Evolutionary conservation across 257 asterid species (phyloP).

Genomic region (Nicotiana sylvestris): DNA sequence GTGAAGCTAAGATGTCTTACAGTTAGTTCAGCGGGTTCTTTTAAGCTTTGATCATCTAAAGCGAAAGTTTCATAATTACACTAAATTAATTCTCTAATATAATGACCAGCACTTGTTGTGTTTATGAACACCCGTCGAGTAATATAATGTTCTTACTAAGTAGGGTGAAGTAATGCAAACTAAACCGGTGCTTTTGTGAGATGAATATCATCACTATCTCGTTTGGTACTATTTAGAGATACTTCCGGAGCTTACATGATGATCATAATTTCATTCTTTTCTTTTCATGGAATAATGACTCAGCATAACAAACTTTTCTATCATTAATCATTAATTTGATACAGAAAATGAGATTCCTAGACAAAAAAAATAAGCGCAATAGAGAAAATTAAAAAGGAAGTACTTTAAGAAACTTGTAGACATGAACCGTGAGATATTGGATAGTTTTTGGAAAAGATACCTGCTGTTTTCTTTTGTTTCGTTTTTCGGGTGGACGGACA

Average conservation of each 20-base stretch:
- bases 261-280: not conserved
- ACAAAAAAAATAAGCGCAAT: not conserved
- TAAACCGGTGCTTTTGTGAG: not conserved
- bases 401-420: not conserved
- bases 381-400: not conserved
- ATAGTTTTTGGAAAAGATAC: not conserved
- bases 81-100: not conserved
- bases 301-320: not conserved
- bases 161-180: slow-evolving; percentile 5
- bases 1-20: not conserved
- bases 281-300: not conserved
- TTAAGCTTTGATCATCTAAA: not conserved
- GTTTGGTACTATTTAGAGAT: not conserved
- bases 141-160: not conserved
- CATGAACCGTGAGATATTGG: not conserved
- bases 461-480: not conserved
- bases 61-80: not conserved
- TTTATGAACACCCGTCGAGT: not conserved
- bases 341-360: not conserved
- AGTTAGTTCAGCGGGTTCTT: not conserved
- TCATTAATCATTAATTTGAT: not conserved
- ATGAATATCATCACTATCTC: not conserved
- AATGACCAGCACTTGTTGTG: not conserved
- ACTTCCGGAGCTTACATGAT: not conserved
- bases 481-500: not conserved